Evolutionary conservation across 345 rosid species (phyloP), one percentile per base, ranked within the genome.

Genomic region (Acer yangbiense): DNA sequence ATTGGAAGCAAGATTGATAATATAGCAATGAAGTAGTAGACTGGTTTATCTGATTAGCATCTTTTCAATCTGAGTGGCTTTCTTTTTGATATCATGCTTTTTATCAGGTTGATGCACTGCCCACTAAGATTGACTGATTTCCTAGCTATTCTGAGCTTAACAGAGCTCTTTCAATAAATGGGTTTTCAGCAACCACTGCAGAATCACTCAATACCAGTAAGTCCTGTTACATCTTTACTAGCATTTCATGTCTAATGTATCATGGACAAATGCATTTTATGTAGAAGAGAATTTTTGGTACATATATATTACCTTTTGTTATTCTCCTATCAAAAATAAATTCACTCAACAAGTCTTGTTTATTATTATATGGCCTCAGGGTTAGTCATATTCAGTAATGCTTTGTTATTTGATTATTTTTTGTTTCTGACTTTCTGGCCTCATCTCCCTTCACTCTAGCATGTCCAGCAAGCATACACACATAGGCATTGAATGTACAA

Each of bases 141-240:
- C 99, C 97, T 11, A 83, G 71, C 70, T 91, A 83, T 77, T 76
- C 82, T 27, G 89, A 90, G 60, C 78, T 96, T 32, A 84, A 86
- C 79, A 83, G 72, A 63, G 98, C 97, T 82, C 89, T 95, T 72
- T 89, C 87, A 48, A 82, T 77, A 72, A 94, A 92, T 84, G 98
- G 98, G 13, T 92, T 85, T 82, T 79, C 74, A 35, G 81, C 74
- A 41, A 75, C 86, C 71, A 76, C 69, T 7, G 29, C 55, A 64
- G 86, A 75, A 67, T 74, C 82, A 69, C 76, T 32, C 39, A 74
- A 75, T 76, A 66, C 71, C 0, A 78, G 99, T 90, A 74, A 74
- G 83, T 65, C 74, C 73, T 67, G 39, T 25, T 7, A 2, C 7
- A 74, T 80, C 17, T 57, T 65, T 27, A 25, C 67, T 65, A 69